phyloP scores from a whole-genome alignment of 2,329 filamentous ascomycete genomes.

The Alternaria atra region DNA sequence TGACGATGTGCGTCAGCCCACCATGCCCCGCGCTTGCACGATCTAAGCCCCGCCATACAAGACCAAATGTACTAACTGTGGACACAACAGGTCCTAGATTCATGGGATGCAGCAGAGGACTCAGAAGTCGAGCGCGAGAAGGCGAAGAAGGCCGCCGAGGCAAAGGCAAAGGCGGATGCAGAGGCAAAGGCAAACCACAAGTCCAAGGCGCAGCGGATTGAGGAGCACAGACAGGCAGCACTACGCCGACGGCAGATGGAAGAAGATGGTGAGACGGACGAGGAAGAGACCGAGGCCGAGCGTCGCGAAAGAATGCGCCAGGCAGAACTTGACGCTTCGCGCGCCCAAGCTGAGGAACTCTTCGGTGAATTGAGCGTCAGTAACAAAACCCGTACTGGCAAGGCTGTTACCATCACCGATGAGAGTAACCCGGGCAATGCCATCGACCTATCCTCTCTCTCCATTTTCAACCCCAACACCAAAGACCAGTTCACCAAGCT shows the following conservation, averaged over 20 bases:
- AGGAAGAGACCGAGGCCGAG: conserved; percentile 77
- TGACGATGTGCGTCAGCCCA: conserved; percentile 71
- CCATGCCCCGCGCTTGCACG: conserved; percentile 25
- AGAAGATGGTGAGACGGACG: conserved; percentile 66
- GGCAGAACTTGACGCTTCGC: conserved; percentile 86
- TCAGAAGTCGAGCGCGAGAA: conserved; percentile 97
- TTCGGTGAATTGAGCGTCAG: conserved; percentile 79
- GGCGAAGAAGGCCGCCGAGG: conserved; percentile 83
- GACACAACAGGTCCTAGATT: conserved; percentile 78
- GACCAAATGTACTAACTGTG: conserved; percentile 29
- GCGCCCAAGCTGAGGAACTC: conserved; percentile 89
- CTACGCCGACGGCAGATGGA: conserved; percentile 66
- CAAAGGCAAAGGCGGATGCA: conserved; percentile 87
- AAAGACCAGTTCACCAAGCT: conserved; percentile 86
- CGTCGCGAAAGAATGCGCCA: conserved; percentile 77
- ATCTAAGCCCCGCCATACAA: conserved; percentile 27
- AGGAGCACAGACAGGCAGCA: conserved; percentile 73
- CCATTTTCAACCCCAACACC: conserved; percentile 87
- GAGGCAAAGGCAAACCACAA: conserved; percentile 92
- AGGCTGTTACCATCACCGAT: conserved; percentile 74
- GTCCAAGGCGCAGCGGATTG: conserved; percentile 83
- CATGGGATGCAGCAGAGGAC: conserved; percentile 96
- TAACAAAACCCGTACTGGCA: conserved; percentile 72
- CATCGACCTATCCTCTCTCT: conserved; percentile 80
- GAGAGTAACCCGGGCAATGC: conserved; percentile 77